phyloP scores from a whole-genome alignment of 306 rosid species.

The Potentilla sterilis region DNA sequence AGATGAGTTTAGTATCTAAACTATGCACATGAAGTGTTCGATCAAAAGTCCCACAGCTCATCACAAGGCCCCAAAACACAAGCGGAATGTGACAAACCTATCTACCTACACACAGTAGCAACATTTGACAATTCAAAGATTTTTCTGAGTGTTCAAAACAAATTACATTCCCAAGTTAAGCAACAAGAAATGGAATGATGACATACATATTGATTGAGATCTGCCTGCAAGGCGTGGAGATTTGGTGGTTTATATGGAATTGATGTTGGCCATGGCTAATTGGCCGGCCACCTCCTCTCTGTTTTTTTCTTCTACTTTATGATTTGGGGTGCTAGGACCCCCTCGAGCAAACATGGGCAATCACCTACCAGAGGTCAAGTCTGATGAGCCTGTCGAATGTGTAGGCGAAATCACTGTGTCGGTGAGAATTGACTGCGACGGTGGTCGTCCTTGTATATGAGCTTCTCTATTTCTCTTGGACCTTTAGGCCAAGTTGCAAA shows the following conservation, averaged over 20 bases:
- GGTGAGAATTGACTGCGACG: not conserved
- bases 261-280: slow-evolving; percentile 1
- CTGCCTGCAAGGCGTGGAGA: slow-evolving; percentile 15
- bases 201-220: slow-evolving; percentile 8
- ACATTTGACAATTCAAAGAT: slow-evolving; percentile 6
- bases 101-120: not conserved
- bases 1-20: not conserved
- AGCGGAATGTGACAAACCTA: not conserved
- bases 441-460: not conserved
- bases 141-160: not conserved
- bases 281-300: not conserved
- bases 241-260: slow-evolving; percentile 23
- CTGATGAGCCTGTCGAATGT: not conserved
- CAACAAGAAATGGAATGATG: not conserved
- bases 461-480: too few species aligned
- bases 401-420: not conserved
- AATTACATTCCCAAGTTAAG: not conserved
- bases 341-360: not conserved
- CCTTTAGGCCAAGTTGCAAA: too few species aligned
- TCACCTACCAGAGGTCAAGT: not conserved
- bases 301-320: not conserved
- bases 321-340: not conserved
- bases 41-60: slow-evolving; percentile 1
- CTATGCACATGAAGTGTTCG: not conserved
- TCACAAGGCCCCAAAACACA: not conserved